Conservation (phyloP, 2,329 filamentous ascomycete species). For the Sordariomycetes sp. region DNA sequence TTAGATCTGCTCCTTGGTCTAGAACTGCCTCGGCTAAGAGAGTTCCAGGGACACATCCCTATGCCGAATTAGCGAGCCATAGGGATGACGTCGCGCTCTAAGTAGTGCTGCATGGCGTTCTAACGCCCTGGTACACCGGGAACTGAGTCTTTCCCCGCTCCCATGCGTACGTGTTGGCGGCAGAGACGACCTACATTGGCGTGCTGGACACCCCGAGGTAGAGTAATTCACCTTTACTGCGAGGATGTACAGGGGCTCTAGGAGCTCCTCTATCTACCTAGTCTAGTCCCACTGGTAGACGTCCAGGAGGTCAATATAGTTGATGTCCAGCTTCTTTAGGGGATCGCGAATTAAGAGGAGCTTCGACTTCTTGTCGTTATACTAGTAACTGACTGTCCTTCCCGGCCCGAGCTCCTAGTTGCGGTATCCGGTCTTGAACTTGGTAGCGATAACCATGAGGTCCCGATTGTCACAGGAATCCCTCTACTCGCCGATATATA, state of each 20-base stretch:
- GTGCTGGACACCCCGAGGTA: conserved; percentile 26
- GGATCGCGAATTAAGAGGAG: conserved; percentile 23
- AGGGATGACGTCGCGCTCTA: conserved; percentile 28
- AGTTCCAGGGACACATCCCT: conserved; percentile 48
- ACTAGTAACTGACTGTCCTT: conserved; percentile 20
- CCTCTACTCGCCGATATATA: conserved; percentile 34
- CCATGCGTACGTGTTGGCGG: conserved; percentile 23
- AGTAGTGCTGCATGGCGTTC: conserved; percentile 18
- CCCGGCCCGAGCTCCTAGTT: conserved; percentile 7
- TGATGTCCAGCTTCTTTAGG: conserved; percentile 23
- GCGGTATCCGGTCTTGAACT: conserved; percentile 19
- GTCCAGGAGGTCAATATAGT: conserved; percentile 23
- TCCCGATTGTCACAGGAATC: conserved; percentile 25
- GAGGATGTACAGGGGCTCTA: conserved; percentile 25
- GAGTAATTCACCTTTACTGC: conserved; percentile 24
- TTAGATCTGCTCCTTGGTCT: conserved; percentile 21
- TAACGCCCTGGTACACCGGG: conserved; percentile 24
- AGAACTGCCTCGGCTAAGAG: conserved; percentile 38
- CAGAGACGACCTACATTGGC: conserved; percentile 24
- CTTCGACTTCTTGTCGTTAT: conserved; percentile 22
- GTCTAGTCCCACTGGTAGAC: conserved; percentile 30
- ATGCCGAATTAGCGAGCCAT: conserved; percentile 26
- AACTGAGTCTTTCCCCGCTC: conserved; percentile 21
- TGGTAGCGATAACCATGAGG: conserved; percentile 32
- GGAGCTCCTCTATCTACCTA: conserved; percentile 25